These are phyloP conservation scores for Syncephalastrum monosporum DNA, from an alignment of 371 early-diverging fungal genomes.

Conservation along the genomic window DNA sequence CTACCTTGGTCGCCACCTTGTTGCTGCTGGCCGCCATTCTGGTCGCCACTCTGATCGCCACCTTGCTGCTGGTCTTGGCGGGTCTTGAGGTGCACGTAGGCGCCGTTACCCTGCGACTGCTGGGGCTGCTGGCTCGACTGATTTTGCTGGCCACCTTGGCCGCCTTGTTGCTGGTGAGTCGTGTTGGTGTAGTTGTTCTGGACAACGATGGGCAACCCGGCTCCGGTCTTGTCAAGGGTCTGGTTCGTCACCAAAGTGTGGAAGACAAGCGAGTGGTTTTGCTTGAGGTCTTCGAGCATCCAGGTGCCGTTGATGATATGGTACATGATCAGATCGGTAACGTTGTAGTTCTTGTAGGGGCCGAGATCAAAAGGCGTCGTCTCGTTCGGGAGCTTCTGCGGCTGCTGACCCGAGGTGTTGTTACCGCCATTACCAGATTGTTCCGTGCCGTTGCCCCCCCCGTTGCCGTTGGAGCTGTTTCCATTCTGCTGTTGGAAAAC, in stretches of 20 bases:
- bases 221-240: constrained; percentile 15
- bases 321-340: constrained; percentile 30
- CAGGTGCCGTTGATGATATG: constrained; percentile 30
- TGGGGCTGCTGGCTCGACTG: no score
- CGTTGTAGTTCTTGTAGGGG: constrained; percentile 17
- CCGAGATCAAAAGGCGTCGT: constrained; percentile 6
- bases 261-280: constrained; percentile 15
- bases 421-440: not conserved
- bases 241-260: constrained; percentile 30
- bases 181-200: constrained; percentile 19
- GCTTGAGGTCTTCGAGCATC: constrained; percentile 15
- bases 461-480: not conserved
- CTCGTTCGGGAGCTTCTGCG: no score
- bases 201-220: constrained; percentile 29
- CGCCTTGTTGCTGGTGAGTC: not conserved
- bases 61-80: no score
- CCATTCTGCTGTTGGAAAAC: constrained; percentile 1
- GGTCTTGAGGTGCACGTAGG: no score
- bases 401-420: constrained; percentile 2
- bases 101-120: no score
- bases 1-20: no score
- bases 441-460: constrained; percentile 1
- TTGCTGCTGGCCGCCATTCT: no score
- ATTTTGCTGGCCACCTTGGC: not conserved
- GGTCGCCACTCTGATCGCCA: no score